A percentile compares a stretch with the other conserved stretches of the same genome.
Conservation (phyloP, 106 monocot genomes). For the Triglochin maritima region DNA sequence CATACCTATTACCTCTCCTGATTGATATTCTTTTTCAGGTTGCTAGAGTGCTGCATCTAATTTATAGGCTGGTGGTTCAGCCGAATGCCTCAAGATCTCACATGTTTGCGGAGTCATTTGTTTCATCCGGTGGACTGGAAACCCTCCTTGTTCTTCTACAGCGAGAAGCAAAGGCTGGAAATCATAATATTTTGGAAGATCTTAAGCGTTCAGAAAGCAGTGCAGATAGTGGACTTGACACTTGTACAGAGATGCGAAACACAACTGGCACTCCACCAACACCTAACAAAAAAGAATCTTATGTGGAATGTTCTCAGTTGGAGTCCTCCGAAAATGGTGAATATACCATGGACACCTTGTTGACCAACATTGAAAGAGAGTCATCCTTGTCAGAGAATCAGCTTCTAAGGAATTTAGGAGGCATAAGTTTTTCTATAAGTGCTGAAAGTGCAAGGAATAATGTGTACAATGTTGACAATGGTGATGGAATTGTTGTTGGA, state of each 20-base stretch:
- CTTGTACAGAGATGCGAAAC: conserved; percentile 6
- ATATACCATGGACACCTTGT: conserved; percentile 3
- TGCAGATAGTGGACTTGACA: conserved; percentile 15
- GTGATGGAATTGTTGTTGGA: conserved; percentile 82
- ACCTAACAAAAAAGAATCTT: conserved; percentile 9
- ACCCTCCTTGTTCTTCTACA: conserved; percentile 86
- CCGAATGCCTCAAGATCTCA: conserved; percentile 70
- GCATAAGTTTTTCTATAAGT: conserved; percentile 71
- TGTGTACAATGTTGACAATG: conserved; percentile 76
- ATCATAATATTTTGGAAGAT: conserved; percentile 36
- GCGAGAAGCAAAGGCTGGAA: conserved; percentile 65
- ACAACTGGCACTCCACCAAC: conserved; percentile 4
- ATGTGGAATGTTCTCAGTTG: conserved; percentile 9
- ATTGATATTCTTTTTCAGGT: conserved; percentile 37
- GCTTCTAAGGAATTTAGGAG: conserved; percentile 53
- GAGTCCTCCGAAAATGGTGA: conserved; percentile 19
- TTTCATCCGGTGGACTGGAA: conserved; percentile 80
- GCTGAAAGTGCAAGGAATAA: conserved; percentile 76
- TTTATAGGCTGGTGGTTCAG: conserved; percentile 83
- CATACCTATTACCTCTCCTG: conserved; percentile 5
- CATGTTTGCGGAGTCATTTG: conserved; percentile 76
- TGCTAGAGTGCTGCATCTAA: conserved; percentile 87
- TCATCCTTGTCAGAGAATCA: conserved; percentile 40
- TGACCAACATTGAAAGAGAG: conserved; percentile 32
- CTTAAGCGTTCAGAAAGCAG: conserved; percentile 6